Conservation (phyloP, 495 filamentous ascomycete genomes). For the Glonium stellatum region DNA sequence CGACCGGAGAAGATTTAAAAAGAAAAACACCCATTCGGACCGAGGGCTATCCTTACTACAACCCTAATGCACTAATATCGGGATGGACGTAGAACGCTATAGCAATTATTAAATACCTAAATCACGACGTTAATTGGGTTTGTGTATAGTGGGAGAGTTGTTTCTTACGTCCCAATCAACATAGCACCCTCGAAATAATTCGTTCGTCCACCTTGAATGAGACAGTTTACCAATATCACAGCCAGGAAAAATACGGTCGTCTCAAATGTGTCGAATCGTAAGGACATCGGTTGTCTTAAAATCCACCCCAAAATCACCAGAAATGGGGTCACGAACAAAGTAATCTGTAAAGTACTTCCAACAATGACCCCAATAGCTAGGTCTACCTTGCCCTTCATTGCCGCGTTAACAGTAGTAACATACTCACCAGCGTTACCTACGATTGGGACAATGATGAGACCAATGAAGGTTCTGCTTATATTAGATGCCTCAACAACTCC, state of each 20-base stretch:
- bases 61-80: too few species aligned
- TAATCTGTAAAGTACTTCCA: conserved; percentile 82
- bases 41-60: too few species aligned
- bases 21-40: too few species aligned
- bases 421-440: conserved; percentile 87
- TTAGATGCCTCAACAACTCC: conserved; percentile 11
- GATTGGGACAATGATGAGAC: conserved; percentile 79
- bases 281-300: conserved; percentile 63
- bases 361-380: conserved; percentile 70
- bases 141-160: too few species aligned
- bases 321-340: conserved; percentile 69
- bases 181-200: not conserved
- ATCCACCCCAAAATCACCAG: conserved; percentile 77
- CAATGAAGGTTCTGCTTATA: conserved; percentile 69
- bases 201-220: conserved; percentile 56
- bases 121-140: too few species aligned
- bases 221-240: conserved; percentile 74
- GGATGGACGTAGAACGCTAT: too few species aligned
- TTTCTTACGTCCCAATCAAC: not conserved
- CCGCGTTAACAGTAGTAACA: conserved; percentile 79
- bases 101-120: too few species aligned
- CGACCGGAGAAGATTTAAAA: too few species aligned
- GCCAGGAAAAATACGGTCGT: conserved; percentile 71
- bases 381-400: conserved; percentile 88
- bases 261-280: conserved; percentile 78